Evolutionary conservation across 768 basidiomycete species (phyloP).

Genomic region (Lactarius pseudohatsudake): DNA sequence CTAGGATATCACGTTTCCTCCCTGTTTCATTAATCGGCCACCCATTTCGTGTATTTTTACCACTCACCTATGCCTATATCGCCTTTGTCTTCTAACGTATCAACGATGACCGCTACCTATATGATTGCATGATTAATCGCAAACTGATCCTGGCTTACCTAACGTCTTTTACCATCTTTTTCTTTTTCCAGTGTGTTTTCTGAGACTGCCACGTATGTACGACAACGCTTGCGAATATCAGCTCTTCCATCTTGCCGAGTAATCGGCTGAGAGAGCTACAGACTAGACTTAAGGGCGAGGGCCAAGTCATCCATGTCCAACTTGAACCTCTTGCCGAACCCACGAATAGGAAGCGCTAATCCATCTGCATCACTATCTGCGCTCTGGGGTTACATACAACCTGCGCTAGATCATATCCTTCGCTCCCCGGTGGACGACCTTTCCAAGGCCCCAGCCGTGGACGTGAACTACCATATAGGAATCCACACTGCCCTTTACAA

Average conservation of each 20-base stretch:
- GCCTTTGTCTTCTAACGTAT: background rate
- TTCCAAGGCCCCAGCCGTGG: constrained; percentile 67
- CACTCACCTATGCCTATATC: background rate
- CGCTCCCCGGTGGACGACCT: constrained; percentile 61
- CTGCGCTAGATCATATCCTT: constrained; percentile 75
- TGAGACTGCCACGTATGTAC: constrained; percentile 13
- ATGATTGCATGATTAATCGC: background rate
- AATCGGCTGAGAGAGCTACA: constrained; percentile 7
- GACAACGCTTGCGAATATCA: constrained; percentile 10
- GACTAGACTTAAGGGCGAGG: background rate
- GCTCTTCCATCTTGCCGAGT: constrained; percentile 4
- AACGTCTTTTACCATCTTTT: background rate
- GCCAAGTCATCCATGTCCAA: constrained; percentile 12
- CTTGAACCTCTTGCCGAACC: constrained; percentile 21
- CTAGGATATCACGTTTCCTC: constrained; percentile 34
- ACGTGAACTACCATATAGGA: constrained; percentile 70
- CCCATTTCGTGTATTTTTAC: background rate
- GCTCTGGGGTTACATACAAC: constrained; percentile 73
- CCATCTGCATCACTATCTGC: constrained; percentile 70
- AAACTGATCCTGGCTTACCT: constrained; percentile 7
- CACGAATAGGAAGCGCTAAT: constrained; percentile 51
- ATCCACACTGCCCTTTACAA: constrained; percentile 84
- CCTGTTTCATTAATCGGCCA: background rate
- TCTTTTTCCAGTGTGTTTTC: background rate
- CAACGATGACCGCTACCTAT: background rate